Conservation (phyloP, 495 filamentous ascomycete species). For the Aspergillus asperescens region DNA sequence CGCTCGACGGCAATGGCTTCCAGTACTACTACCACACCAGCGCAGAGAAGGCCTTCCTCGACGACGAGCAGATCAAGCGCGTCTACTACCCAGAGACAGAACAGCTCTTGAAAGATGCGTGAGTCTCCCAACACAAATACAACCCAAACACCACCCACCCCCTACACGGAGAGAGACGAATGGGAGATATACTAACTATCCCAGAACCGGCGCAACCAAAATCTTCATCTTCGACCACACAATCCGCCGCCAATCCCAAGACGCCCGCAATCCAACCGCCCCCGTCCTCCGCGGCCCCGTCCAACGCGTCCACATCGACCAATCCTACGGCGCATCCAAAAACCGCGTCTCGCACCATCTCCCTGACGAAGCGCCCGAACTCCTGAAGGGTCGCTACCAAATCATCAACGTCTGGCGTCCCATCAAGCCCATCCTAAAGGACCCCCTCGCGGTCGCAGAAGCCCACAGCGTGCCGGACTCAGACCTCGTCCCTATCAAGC, state of each 20-base stretch:
- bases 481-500: conserved; percentile 41
- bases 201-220: conserved; percentile 47
- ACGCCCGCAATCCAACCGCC: conserved; percentile 9
- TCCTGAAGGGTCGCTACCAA: conserved; percentile 61
- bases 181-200: background rate
- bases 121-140: conserved; percentile 13
- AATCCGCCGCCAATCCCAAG: conserved; percentile 48
- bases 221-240: conserved; percentile 75
- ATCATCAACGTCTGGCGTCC: conserved; percentile 81
- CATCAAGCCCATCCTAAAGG: conserved; percentile 56
- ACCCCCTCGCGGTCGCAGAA: conserved; percentile 60
- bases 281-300: conserved; percentile 53
- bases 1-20: conserved; percentile 46
- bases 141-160: too few relatives aligned
- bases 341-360: conserved; percentile 57
- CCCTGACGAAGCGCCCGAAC: conserved; percentile 54
- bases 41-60: conserved; percentile 46
- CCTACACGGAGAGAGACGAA: too few relatives aligned
- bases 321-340: conserved; percentile 55
- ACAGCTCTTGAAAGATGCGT: conserved; percentile 58
- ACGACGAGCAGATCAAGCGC: conserved; percentile 63
- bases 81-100: conserved; percentile 65
- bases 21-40: conserved; percentile 47
- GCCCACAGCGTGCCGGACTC: conserved; percentile 40
- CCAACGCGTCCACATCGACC: conserved; percentile 66